Evolutionary conservation across 495 filamentous ascomycete genomes (phyloP), one percentile per base, ranked within the genome.

Genomic region (Penicillium paradoxum): DNA sequence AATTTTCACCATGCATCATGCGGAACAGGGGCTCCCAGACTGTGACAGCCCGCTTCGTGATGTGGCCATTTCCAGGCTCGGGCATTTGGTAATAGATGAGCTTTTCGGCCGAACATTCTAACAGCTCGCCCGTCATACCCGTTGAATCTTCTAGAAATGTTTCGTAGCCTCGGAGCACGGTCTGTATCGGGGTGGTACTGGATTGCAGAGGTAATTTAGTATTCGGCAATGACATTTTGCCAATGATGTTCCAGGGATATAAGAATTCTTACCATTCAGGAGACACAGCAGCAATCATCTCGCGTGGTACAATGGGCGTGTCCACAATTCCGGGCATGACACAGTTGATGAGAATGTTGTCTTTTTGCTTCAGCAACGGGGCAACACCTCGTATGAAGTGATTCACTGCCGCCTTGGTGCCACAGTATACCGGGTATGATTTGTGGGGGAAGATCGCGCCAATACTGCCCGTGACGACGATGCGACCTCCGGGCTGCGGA

Each of bases 1-100:
- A 68, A 24, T 56, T 49, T 43, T 66, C 65, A 17, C 63, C 63
- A 21, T 68, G 65, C 49, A 60, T 58, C 38, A 57, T 54, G 13
- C 53, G 51, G 39, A 68, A 68, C 36, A 68, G 27, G n/a, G 65
- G 65, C 37, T 68, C 65, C 65, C 65, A 68, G 4, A 68, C 60
- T 3, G 65, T 68, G 9, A 53, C 47, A 2, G 65, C 65, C 18
- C 65, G 60, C 45, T 59, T 48, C 10, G 65, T 68, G 46, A 64
- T 47, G 17, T 14, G 49, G 0, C 65, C 65, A 47, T 68, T 68
- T n/a, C 60, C 58, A 0, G 38, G 38, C 36, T 64, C 38, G 14
- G 65, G 63, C 44, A 59, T 45, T 0, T 29, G 45, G 30, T 62
- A 62, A 51, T 51, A 64, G 37, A 68, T 51, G 45, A 57, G 45